Evolutionary conservation across 108 stramenopile genomes (phyloP).

Genomic region (Ochromonas danica): DNA sequence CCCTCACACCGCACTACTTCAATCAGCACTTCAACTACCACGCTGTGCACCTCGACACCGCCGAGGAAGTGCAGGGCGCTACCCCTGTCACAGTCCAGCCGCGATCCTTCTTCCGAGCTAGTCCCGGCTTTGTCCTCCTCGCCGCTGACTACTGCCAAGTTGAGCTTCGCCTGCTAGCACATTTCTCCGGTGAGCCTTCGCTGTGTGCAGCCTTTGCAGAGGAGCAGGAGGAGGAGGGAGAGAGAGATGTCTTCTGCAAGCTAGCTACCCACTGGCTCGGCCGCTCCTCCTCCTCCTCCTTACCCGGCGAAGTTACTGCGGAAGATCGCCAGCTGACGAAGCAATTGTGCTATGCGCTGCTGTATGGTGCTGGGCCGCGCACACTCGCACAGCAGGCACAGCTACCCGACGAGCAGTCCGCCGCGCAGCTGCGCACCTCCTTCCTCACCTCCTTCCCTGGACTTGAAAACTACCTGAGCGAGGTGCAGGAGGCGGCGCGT

Average conservation of each 20-base stretch:
- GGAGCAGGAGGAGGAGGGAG: slow-evolving; percentile 42
- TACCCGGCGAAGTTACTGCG: slow-evolving; percentile 38
- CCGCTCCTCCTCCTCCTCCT: not conserved
- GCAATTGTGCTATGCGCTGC: slow-evolving; percentile 50
- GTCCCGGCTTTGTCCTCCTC: slow-evolving; percentile 47
- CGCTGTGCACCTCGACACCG: too few relatives aligned
- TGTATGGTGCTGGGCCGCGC: slow-evolving; percentile 48
- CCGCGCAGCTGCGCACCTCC: slow-evolving; percentile 36
- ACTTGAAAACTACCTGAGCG: slow-evolving; percentile 35
- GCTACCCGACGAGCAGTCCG: slow-evolving; percentile 38
- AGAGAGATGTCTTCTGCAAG: slow-evolving; percentile 45
- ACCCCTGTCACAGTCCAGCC: too few relatives aligned
- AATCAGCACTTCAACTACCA: too few relatives aligned
- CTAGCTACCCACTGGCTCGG: slow-evolving; percentile 42
- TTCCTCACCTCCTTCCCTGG: slow-evolving; percentile 46
- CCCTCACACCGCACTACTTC: too few relatives aligned
- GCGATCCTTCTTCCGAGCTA: too few relatives aligned
- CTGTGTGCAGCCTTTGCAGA: slow-evolving; percentile 38
- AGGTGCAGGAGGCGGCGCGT: slow-evolving; percentile 40
- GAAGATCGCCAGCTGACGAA: slow-evolving; percentile 44
- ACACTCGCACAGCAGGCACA: slow-evolving; percentile 44
- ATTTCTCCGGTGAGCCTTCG: slow-evolving; percentile 46
- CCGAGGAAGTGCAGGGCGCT: too few relatives aligned
- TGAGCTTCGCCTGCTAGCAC: slow-evolving; percentile 55
- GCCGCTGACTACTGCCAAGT: slow-evolving; percentile 55